A percentile compares a stretch with the other conserved stretches of the same genome.
Evolutionary conservation across 768 basidiomycete genomes (phyloP).

Genomic region (Boletus sp.): DNA sequence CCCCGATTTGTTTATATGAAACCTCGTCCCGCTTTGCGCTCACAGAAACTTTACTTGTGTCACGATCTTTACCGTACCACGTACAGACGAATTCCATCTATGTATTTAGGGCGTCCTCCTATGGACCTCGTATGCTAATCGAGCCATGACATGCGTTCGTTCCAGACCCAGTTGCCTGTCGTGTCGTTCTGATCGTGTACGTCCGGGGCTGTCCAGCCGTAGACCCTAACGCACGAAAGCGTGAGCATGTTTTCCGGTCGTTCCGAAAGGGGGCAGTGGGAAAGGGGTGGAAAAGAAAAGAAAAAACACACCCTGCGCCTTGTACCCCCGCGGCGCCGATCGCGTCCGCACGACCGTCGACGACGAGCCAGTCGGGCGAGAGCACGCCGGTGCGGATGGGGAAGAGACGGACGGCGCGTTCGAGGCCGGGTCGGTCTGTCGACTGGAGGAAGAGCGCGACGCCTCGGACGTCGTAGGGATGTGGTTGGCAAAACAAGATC

Average conservation of each 20-base stretch:
- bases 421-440: constrained; percentile 56
- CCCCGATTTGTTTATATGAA: constrained; percentile 21
- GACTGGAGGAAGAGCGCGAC: constrained; percentile 59
- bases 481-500: constrained; percentile 57
- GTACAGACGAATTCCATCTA: constrained; percentile 28
- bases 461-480: constrained; percentile 26
- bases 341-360: constrained; percentile 49
- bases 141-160: constrained; percentile 49
- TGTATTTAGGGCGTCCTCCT: constrained; percentile 17
- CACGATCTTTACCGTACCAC: constrained; percentile 29
- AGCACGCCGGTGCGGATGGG: constrained; percentile 81
- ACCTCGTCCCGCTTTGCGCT: not conserved
- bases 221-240: constrained; percentile 17
- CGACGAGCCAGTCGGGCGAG: constrained; percentile 75
- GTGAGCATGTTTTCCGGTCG: not conserved
- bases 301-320: constrained; percentile 66
- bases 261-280: too few species aligned
- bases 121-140: constrained; percentile 35
- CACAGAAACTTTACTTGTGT: constrained; percentile 11
- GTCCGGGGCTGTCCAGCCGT: constrained; percentile 15
- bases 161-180: constrained; percentile 42
- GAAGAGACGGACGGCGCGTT: constrained; percentile 69
- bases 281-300: too few species aligned
- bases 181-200: constrained; percentile 21
- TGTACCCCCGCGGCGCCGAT: constrained; percentile 71